Percentiles rank a stretch among this genome's conserved stretches.
phyloP scores from a whole-genome alignment of 1,284 basidiomycete genomes.

The Omphalotus olearius region DNA sequence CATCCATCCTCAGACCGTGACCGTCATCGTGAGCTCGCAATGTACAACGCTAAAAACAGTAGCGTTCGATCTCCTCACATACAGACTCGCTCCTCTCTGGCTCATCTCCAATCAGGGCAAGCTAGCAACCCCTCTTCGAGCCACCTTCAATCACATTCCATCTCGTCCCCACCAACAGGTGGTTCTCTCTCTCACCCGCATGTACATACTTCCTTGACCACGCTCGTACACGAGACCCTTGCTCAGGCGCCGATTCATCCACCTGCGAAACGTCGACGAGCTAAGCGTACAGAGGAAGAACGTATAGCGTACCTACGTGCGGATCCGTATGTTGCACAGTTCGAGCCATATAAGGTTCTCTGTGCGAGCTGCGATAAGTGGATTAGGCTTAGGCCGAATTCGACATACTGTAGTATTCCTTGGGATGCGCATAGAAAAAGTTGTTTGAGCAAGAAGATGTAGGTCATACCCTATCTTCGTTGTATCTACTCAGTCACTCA shows the following conservation, averaged over 20 bases:
- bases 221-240: slow-evolving; percentile 27
- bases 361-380: slow-evolving; percentile 77
- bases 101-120: not conserved
- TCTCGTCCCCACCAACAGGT: not conserved
- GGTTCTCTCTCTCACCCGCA: slow-evolving; percentile 1
- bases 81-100: not conserved
- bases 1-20: not conserved
- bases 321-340: slow-evolving; percentile 73
- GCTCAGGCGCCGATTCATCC: slow-evolving; percentile 27
- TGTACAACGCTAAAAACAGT: no score
- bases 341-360: slow-evolving; percentile 73
- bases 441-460: slow-evolving; percentile 58
- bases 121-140: no score
- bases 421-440: slow-evolving; percentile 79
- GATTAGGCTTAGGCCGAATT: slow-evolving; percentile 76
- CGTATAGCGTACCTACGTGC: slow-evolving; percentile 67
- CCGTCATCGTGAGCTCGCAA: no score
- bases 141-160: not conserved
- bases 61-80: no score
- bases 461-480: not conserved
- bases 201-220: slow-evolving; percentile 15
- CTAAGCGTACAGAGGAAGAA: slow-evolving; percentile 75
- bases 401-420: slow-evolving; percentile 79
- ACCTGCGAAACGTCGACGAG: slow-evolving; percentile 58
- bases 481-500: not conserved